Conservation (phyloP, 2,329 filamentous ascomycete species). For the Lachnellula willkommii region DNA sequence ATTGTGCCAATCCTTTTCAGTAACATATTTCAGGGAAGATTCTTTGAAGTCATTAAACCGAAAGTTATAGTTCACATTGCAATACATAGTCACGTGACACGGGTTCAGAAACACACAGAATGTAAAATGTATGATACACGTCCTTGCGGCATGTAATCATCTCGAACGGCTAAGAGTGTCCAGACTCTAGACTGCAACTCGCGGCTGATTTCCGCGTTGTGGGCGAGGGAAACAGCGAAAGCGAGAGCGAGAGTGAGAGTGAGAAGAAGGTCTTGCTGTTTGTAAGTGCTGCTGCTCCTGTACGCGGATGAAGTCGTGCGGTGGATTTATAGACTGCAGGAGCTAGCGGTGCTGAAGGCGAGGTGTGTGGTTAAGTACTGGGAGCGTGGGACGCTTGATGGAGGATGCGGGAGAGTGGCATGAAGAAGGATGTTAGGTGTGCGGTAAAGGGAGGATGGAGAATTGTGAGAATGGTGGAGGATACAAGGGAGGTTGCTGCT, state of each 20-base stretch:
- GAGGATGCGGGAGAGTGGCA: constrained; percentile 7
- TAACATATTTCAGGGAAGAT: too few species aligned
- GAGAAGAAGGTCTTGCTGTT: not conserved
- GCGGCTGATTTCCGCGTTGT: constrained; percentile 14
- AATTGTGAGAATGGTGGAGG: not conserved
- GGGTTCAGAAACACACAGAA: too few species aligned
- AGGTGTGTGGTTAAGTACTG: constrained; percentile 13
- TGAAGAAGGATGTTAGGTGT: constrained; percentile 16
- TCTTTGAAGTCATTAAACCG: too few species aligned
- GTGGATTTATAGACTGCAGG: constrained; percentile 6
- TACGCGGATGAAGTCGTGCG: constrained; percentile 14
- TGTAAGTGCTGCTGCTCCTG: constrained; percentile 12
- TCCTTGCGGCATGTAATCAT: constrained; percentile 18
- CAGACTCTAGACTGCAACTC: constrained; percentile 16
- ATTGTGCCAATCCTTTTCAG: too few species aligned
- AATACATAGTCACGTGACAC: too few species aligned
- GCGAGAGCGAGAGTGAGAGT: not conserved
- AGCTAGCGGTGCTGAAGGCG: constrained; percentile 10
- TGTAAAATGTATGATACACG: constrained; percentile 20
- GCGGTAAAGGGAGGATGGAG: constrained; percentile 12
- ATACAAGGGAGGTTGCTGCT: not conserved
- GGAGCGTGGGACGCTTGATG: constrained; percentile 2
- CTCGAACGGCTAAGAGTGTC: constrained; percentile 14
- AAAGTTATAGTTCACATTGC: too few species aligned
- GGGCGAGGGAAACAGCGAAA: too few species aligned